phyloP scores from a whole-genome alignment of 805 yeast species.

The Candida stauntonica region DNA sequence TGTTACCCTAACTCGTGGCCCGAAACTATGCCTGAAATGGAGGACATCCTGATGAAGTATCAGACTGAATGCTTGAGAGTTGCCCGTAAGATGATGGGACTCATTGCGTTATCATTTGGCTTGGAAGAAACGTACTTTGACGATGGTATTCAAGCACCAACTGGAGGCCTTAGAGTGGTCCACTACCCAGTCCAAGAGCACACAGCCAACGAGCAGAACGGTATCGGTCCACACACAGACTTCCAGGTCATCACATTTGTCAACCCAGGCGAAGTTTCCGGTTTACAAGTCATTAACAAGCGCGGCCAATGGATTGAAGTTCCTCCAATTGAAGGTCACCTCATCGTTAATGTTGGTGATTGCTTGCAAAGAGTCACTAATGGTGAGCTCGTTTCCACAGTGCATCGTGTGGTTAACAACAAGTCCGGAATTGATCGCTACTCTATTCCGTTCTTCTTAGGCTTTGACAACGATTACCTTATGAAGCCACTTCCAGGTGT shows the following conservation, averaged over 20 bases:
- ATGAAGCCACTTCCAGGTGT: conserved; percentile 22
- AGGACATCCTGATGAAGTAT: conserved; percentile 22
- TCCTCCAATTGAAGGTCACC: conserved; percentile 31
- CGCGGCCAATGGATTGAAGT: conserved; percentile 31
- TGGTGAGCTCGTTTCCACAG: conserved; percentile 33
- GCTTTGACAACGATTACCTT: conserved; percentile 18
- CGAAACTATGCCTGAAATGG: conserved; percentile 25
- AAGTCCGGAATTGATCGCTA: conserved; percentile 16
- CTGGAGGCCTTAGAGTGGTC: conserved; percentile 30
- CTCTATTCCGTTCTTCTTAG: conserved; percentile 26
- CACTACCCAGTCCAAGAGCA: conserved; percentile 32
- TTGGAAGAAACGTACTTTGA: conserved; percentile 28
- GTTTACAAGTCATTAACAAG: conserved; percentile 34
- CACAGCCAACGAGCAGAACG: conserved; percentile 27
- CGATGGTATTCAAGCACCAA: conserved; percentile 23
- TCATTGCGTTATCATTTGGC: conserved; percentile 30
- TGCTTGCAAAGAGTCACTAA: conserved; percentile 36
- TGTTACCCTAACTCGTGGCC: conserved; percentile 28
- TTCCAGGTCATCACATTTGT: conserved; percentile 34
- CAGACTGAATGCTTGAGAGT: conserved; percentile 23
- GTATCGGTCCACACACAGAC: conserved; percentile 40
- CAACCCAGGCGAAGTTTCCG: conserved; percentile 34
- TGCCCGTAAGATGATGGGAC: conserved; percentile 25
- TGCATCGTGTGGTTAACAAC: conserved; percentile 35
- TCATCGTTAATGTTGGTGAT: conserved; percentile 38